phyloP scores from a whole-genome alignment of 2,329 filamentous ascomycete genomes.

The Colletotrichum cordylinicola region DNA sequence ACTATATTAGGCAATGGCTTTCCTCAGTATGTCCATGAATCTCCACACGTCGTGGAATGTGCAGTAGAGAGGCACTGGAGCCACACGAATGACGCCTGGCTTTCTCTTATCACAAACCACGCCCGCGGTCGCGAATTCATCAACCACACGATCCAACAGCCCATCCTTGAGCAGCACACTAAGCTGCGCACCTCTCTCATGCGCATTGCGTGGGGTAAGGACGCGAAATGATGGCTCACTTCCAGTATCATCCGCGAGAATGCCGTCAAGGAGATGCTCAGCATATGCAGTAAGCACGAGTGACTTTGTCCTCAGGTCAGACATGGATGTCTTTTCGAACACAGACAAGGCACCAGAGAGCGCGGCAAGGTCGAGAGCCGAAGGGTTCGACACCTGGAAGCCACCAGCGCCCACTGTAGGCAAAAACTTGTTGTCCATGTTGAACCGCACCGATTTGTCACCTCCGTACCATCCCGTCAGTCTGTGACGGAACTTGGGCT shows the following conservation, averaged over 20 bases:
- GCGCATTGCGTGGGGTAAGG: conserved; percentile 73
- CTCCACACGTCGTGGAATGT: conserved; percentile 73
- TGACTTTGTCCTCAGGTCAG: conserved; percentile 72
- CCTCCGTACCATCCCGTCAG: conserved; percentile 81
- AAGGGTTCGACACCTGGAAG: conserved; percentile 79
- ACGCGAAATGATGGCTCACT: conserved; percentile 56
- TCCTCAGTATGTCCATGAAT: conserved; percentile 48
- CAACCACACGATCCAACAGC: conserved; percentile 71
- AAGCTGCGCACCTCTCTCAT: conserved; percentile 78
- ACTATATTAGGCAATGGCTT: conserved; percentile 19
- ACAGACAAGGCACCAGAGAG: conserved; percentile 76
- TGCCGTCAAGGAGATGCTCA: conserved; percentile 65
- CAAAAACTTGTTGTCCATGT: conserved; percentile 76
- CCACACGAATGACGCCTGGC: conserved; percentile 84
- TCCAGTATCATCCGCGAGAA: conserved; percentile 39
- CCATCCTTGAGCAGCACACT: conserved; percentile 74
- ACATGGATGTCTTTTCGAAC: conserved; percentile 75
- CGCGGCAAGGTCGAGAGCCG: conserved; percentile 78
- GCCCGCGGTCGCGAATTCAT: conserved; percentile 68
- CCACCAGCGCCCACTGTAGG: conserved; percentile 75
- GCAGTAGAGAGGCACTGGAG: conserved; percentile 86
- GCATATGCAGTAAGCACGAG: conserved; percentile 78
- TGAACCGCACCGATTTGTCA: conserved; percentile 70
- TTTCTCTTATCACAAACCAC: conserved; percentile 84
- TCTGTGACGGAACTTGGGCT: conserved; percentile 59